phyloP scores from a whole-genome alignment of 1,284 basidiomycete genomes.

The Ceratobasidium sp. region DNA sequence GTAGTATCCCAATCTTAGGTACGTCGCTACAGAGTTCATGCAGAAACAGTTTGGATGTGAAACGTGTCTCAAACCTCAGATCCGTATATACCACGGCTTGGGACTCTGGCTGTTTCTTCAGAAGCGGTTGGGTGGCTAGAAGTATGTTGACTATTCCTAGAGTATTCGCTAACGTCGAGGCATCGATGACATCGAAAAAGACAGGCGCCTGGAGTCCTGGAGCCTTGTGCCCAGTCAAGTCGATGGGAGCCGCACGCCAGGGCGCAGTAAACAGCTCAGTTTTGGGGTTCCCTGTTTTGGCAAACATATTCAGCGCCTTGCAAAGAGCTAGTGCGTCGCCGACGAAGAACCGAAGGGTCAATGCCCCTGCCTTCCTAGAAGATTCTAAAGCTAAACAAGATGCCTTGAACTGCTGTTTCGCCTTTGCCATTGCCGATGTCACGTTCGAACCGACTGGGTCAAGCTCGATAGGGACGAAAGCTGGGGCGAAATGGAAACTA shows the following conservation, averaged over 20 bases:
- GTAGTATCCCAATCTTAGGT: constrained; percentile 59
- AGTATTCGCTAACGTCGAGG: constrained; percentile 67
- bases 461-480: neutral
- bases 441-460: constrained; percentile 36
- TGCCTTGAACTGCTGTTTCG: constrained; percentile 56
- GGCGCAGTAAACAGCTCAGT: constrained; percentile 6
- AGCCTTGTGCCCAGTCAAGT: neutral
- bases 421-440: constrained; percentile 53
- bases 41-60: constrained; percentile 47
- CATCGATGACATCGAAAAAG: constrained; percentile 67
- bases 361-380: constrained; percentile 19
- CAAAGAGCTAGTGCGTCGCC: constrained; percentile 51
- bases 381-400: constrained; percentile 59
- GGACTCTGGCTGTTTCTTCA: constrained; percentile 53
- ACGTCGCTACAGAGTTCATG: constrained; percentile 59
- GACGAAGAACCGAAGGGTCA: constrained; percentile 23
- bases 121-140: constrained; percentile 58
- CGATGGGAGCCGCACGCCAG: constrained; percentile 18
- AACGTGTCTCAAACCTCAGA: constrained; percentile 55
- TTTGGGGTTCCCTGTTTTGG: constrained; percentile 32
- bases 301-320: constrained; percentile 54
- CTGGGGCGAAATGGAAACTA: constrained; percentile 7
- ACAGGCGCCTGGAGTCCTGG: neutral
- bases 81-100: constrained; percentile 62
- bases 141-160: constrained; percentile 67